Conservation (phyloP, 345 rosid species). For the Aethionema arabicum region DNA sequence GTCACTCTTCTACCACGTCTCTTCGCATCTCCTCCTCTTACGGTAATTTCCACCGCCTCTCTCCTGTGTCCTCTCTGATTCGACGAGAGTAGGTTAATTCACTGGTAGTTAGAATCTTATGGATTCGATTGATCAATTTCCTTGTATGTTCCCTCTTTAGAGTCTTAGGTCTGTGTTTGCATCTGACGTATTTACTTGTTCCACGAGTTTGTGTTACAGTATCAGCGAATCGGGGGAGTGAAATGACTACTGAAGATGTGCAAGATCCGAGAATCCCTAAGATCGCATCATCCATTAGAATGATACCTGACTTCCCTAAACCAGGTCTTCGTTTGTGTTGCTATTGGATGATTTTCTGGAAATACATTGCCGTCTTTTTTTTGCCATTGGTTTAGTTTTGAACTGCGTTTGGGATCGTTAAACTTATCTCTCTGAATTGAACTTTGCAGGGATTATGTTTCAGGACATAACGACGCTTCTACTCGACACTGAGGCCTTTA, state of each 20-base stretch:
- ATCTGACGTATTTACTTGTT: constrained; percentile 24
- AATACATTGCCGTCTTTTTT: not conserved
- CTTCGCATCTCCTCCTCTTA: constrained; percentile 20
- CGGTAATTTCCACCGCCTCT: constrained; percentile 17
- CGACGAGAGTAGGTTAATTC: constrained; percentile 31
- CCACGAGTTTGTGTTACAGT: constrained; percentile 18
- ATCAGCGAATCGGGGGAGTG: constrained; percentile 39
- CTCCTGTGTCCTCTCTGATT: not conserved
- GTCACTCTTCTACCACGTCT: constrained; percentile 13
- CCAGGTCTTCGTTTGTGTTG: constrained; percentile 48
- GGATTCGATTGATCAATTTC: constrained; percentile 27
- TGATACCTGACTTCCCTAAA: constrained; percentile 92
- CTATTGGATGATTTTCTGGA: not conserved
- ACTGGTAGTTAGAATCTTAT: constrained; percentile 24
- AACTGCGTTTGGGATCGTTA: constrained; percentile 13
- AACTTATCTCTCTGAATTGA: constrained; percentile 3
- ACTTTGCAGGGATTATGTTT: constrained; percentile 72
- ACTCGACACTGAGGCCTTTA: constrained; percentile 67
- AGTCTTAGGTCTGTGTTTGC: constrained; percentile 23
- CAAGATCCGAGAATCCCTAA: constrained; percentile 62
- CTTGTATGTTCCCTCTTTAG: not conserved
- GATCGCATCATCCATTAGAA: constrained; percentile 71
- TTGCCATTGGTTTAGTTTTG: not conserved
- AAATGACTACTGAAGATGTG: constrained; percentile 50
- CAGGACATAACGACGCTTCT: constrained; percentile 87